Percentiles rank a stretch among this genome's conserved stretches.
phyloP scores from a whole-genome alignment of 2,329 filamentous ascomycete species.

The Fonsecaea multimorphosa region DNA sequence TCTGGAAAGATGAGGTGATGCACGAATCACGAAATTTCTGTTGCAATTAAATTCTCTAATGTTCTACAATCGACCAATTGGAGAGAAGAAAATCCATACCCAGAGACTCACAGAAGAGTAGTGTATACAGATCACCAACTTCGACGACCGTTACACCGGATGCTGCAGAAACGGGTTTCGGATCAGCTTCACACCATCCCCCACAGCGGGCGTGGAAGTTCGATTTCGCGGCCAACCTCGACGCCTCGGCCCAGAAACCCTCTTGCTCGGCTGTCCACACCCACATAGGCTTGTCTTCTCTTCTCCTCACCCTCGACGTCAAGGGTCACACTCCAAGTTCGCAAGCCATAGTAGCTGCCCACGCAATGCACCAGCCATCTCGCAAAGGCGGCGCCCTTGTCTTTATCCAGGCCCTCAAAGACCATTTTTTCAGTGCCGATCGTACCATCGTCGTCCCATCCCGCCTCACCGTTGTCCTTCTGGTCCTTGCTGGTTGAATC shows the following conservation, averaged over 20 bases:
- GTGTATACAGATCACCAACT: background rate
- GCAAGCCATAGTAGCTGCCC: constrained; percentile 87
- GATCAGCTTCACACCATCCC: constrained; percentile 41
- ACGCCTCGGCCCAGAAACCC: constrained; percentile 40
- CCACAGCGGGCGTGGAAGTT: constrained; percentile 44
- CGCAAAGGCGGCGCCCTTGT: constrained; percentile 81
- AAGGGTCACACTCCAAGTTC: constrained; percentile 72
- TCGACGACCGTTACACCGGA: background rate
- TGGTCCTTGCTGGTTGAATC: constrained; percentile 62
- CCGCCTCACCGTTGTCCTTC: constrained; percentile 51
- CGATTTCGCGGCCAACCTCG: constrained; percentile 37
- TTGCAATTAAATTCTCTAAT: background rate
- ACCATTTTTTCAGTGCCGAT: constrained; percentile 70
- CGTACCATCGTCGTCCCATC: constrained; percentile 44
- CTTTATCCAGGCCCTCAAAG: constrained; percentile 78
- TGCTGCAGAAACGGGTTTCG: background rate
- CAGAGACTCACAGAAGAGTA: background rate
- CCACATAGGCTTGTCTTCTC: constrained; percentile 75
- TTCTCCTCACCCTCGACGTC: constrained; percentile 32
- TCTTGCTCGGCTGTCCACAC: constrained; percentile 60
- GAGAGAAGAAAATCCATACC: background rate
- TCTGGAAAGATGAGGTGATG: background rate
- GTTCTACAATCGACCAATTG: constrained; percentile 13
- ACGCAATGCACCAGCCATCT: constrained; percentile 94
- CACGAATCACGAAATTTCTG: constrained; percentile 5